Base-by-base conservation (phyloP, 1,284 basidiomycete genomes). In the Hypsizygus ulmarius region DNA sequence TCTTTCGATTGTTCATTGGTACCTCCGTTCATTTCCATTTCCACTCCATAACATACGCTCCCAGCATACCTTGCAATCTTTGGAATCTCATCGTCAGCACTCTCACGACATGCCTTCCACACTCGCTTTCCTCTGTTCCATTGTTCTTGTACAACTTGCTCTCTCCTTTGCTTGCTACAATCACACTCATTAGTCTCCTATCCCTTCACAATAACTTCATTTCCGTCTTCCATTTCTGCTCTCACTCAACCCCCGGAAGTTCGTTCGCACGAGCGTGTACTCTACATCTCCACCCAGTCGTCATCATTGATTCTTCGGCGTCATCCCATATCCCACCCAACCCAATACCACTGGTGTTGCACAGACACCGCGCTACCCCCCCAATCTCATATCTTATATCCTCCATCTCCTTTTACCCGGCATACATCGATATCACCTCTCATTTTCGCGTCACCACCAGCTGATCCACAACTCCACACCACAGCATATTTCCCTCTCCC, bases 181-280 rank as follows among this genome's bases (percentile, higher is more conserved):
- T 29, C 32, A 45, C 35, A 36, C 41, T 40, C 48, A 45, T 43
- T 44, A 12, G 27, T 50, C 44, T 25, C 34, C 27, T 40, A 50
- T 41, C 40, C 36, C 34, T 47, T 48, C 39, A 39, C 32, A 12
- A 29, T 28, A 42, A 15, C 35, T 45, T 29, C 37, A 33, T 38
- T 52, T 41, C 40, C 36, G 32, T 47, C 50, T 42, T 42, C 32
- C 14, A 30, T 29, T 45, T 21, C 36, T 45, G 47, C 21, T 21
- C 35, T 12, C 33, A 15, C 29, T 15, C 21, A 38, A 33, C 35
- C 46, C 44, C 46, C 49, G 56, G 53, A 58, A 54, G 60, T 62
- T 67, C 63, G 64, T 61, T 61, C 56, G 64, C 61, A 63, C 63
- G 64, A 65, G 59, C 64, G 55, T 64, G 61, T 64, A 25, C 21